phyloP scores from a whole-genome alignment of 495 filamentous ascomycete species.

The Aspergillus avenaceus region DNA sequence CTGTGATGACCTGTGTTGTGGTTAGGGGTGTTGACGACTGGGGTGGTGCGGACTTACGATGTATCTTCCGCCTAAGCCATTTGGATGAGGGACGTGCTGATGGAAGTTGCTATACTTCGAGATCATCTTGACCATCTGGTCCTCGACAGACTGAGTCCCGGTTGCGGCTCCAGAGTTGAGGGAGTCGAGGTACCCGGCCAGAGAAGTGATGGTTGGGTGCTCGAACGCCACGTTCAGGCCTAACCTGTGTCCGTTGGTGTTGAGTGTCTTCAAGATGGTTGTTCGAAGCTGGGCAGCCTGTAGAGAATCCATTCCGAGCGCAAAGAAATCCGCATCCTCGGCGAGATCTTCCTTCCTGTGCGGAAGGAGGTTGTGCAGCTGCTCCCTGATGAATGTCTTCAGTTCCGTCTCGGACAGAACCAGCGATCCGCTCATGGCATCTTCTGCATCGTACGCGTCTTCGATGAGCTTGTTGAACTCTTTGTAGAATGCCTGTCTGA shows the following conservation, averaged over 20 bases:
- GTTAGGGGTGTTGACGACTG: too few relatives aligned
- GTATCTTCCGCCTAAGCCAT: slow-evolving; percentile 15
- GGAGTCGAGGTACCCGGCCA: slow-evolving; percentile 26
- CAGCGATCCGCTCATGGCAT: slow-evolving; percentile 17
- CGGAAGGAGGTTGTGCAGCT: slow-evolving; percentile 8
- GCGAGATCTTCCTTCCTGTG: slow-evolving; percentile 2
- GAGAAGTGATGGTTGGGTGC: slow-evolving; percentile 33
- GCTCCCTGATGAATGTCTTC: slow-evolving; percentile 21
- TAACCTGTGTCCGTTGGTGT: slow-evolving; percentile 25
- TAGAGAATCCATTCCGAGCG: slow-evolving; percentile 51
- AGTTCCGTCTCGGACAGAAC: slow-evolving; percentile 19
- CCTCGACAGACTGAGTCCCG: slow-evolving; percentile 21
- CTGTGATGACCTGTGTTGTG: slow-evolving; percentile 18
- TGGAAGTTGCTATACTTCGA: slow-evolving; percentile 37
- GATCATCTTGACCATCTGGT: slow-evolving; percentile 33
- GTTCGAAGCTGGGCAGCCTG: slow-evolving; percentile 50
- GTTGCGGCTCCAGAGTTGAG: slow-evolving; percentile 20
- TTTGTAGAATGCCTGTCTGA: slow-evolving; percentile 50
- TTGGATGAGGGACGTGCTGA: slow-evolving; percentile 22
- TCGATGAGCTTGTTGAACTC: slow-evolving; percentile 48
- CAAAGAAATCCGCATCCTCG: slow-evolving; percentile 49
- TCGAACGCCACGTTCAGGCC: slow-evolving; percentile 47
- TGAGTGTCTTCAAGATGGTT: slow-evolving; percentile 23
- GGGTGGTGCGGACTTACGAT: slow-evolving; percentile 19
- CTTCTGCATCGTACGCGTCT: slow-evolving; percentile 34